A percentile compares a stretch with the other conserved stretches of the same genome.
phyloP scores from a whole-genome alignment of 305 asterid species.

The Rubia peregrina region DNA sequence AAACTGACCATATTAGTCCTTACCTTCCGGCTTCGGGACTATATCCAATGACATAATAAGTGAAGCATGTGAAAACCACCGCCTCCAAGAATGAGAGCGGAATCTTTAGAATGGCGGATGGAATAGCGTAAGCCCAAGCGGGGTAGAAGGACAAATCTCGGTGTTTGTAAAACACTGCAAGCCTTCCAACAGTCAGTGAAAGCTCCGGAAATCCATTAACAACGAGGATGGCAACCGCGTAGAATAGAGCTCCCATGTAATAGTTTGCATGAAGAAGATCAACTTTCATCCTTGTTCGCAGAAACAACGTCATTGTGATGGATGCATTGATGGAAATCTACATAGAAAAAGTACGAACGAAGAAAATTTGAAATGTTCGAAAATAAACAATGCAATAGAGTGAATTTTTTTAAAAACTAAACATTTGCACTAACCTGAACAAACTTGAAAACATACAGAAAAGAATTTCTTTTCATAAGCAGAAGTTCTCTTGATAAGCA shows the following conservation, averaged over 20 bases:
- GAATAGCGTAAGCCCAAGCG: constrained; percentile 86
- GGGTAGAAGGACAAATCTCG: constrained; percentile 64
- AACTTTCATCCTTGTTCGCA: constrained; percentile 53
- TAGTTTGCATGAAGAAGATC: constrained; percentile 54
- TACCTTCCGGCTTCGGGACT: constrained; percentile 76
- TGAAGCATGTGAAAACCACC: constrained; percentile 54
- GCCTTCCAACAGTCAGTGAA: constrained; percentile 58
- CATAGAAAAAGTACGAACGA: constrained; percentile 13
- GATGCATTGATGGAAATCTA: constrained; percentile 56
- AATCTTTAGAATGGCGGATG: constrained; percentile 58
- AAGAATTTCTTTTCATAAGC: constrained; percentile 60
- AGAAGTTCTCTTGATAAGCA: constrained; percentile 70
- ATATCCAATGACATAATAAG: constrained; percentile 67
- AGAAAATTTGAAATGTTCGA: background rate
- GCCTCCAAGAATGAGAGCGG: constrained; percentile 61
- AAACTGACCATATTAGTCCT: constrained; percentile 8
- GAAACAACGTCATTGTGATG: constrained; percentile 64
- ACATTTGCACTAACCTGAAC: constrained; percentile 36
- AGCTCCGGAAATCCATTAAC: constrained; percentile 70
- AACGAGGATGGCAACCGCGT: constrained; percentile 42
- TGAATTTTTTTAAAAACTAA: too few species aligned
- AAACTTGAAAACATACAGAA: constrained; percentile 47
- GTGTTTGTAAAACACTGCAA: constrained; percentile 69
- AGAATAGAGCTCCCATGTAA: constrained; percentile 68
- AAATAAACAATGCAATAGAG: background rate